Percentiles rank a stretch among this genome's conserved stretches.
Conservation (phyloP, 176 grass and related monocot species). For the Lolium perenne region DNA sequence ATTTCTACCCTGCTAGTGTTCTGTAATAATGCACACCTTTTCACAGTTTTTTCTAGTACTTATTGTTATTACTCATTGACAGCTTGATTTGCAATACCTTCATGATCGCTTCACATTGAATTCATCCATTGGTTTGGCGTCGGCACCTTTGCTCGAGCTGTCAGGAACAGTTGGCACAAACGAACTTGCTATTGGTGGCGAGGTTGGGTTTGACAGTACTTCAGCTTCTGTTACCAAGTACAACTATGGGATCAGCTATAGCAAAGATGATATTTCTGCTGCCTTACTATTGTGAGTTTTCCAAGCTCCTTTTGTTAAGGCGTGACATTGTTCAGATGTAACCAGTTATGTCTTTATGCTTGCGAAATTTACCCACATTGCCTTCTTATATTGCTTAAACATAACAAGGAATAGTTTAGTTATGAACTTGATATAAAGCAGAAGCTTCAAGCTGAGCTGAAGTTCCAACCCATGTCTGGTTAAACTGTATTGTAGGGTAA, state of each 20-base stretch:
- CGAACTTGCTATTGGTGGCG: constrained; percentile 67
- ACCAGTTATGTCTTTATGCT: background rate
- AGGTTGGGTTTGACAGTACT: constrained; percentile 92
- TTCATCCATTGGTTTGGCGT: constrained; percentile 76
- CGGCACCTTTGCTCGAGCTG: constrained; percentile 73
- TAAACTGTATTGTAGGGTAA: background rate
- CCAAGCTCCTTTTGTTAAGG: background rate
- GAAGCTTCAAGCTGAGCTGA: background rate
- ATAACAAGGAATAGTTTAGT: too few relatives aligned
- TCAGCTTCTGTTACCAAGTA: constrained; percentile 90
- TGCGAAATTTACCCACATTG: background rate
- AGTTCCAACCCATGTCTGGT: background rate
- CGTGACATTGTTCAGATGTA: background rate
- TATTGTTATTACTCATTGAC: constrained; percentile 25
- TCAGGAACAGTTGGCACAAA: constrained; percentile 64
- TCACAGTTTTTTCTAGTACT: background rate
- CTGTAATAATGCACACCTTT: background rate
- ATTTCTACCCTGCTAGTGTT: background rate
- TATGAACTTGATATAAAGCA: background rate
- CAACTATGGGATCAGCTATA: constrained; percentile 81
- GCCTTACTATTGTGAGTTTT: constrained; percentile 72
- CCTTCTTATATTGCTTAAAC: background rate
- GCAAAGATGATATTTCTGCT: constrained; percentile 76
- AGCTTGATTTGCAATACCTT: constrained; percentile 92
- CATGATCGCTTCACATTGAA: constrained; percentile 64